Percentiles rank a stretch among this genome's conserved stretches.
Conservation (phyloP, 805 yeast species). For the Zygotorulaspora sp. region DNA sequence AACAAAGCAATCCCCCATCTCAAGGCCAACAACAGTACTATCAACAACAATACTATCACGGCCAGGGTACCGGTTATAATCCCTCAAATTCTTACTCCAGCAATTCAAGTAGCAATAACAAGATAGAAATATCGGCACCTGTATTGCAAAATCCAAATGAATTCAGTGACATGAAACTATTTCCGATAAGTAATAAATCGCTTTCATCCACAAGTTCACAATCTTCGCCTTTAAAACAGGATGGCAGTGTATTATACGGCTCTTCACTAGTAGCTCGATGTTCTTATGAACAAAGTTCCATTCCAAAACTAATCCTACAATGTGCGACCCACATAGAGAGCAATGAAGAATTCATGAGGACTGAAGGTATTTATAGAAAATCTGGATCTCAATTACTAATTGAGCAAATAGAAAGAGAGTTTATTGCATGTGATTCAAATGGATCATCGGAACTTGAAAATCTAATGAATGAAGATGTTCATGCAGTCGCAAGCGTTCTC, state of each 20-base stretch:
- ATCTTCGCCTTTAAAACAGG: slow-evolving; percentile 29
- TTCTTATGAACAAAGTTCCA: slow-evolving; percentile 50
- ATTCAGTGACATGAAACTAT: slow-evolving; percentile 36
- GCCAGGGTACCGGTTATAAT: background rate
- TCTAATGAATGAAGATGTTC: slow-evolving; percentile 58
- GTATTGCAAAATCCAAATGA: slow-evolving; percentile 37
- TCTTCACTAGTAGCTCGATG: slow-evolving; percentile 61
- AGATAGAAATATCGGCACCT: slow-evolving; percentile 37
- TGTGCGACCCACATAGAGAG: slow-evolving; percentile 75
- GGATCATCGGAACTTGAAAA: slow-evolving; percentile 36
- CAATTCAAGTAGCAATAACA: slow-evolving; percentile 13
- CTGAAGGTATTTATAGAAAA: slow-evolving; percentile 87
- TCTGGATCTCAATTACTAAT: slow-evolving; percentile 68
- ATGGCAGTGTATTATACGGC: slow-evolving; percentile 23
- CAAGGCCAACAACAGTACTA: slow-evolving; percentile 10
- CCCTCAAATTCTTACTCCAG: slow-evolving; percentile 10
- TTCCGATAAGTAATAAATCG: slow-evolving; percentile 19
- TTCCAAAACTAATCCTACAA: slow-evolving; percentile 68
- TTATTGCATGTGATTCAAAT: slow-evolving; percentile 36
- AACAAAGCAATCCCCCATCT: slow-evolving; percentile 4
- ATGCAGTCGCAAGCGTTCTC: slow-evolving; percentile 80
- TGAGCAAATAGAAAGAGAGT: slow-evolving; percentile 29
- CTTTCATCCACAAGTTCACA: slow-evolving; percentile 11
- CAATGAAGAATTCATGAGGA: slow-evolving; percentile 53
- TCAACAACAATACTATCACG: slow-evolving; percentile 5